Conservation (phyloP, 1,139 yeast genomes). For the Casaregolazyma lundiana region DNA sequence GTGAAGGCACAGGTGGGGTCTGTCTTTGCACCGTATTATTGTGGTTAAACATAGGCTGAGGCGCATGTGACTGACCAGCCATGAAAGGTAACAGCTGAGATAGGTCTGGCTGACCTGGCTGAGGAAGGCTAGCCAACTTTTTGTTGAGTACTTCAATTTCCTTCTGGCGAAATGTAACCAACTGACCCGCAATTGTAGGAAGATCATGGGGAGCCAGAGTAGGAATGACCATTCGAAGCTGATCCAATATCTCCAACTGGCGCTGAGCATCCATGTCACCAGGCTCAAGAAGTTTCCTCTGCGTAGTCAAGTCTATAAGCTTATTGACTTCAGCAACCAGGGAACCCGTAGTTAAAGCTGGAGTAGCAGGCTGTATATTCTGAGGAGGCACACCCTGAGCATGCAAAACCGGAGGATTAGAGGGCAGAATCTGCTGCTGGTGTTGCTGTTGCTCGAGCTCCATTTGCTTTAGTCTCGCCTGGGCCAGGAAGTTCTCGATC, state of each 20-base stretch:
- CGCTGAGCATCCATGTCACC: constrained; percentile 37
- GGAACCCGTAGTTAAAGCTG: constrained; percentile 26
- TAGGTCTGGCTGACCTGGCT: constrained; percentile 6
- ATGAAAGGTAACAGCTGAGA: constrained; percentile 6
- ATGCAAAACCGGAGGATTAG: constrained; percentile 5
- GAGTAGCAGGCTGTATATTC: background rate
- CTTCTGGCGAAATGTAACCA: constrained; percentile 32
- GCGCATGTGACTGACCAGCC: constrained; percentile 1
- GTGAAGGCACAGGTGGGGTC: constrained; percentile 1
- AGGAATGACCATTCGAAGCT: constrained; percentile 26
- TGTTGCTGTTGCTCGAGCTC: constrained; percentile 21
- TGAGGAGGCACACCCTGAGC: background rate
- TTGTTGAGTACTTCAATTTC: constrained; percentile 25
- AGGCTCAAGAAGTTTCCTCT: constrained; percentile 36
- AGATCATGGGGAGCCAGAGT: constrained; percentile 31
- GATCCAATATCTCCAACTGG: constrained; percentile 32
- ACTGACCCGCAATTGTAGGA: constrained; percentile 41
- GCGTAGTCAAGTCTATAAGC: constrained; percentile 37
- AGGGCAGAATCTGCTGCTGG: constrained; percentile 10
- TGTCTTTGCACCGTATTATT: background rate
- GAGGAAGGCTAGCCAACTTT: constrained; percentile 7
- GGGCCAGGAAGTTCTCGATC: constrained; percentile 67
- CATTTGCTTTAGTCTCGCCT: constrained; percentile 43
- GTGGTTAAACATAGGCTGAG: background rate
- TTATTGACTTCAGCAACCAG: constrained; percentile 39